Evolutionary conservation across 257 asterid species (phyloP).

Genomic region (Misopates orontium): DNA sequence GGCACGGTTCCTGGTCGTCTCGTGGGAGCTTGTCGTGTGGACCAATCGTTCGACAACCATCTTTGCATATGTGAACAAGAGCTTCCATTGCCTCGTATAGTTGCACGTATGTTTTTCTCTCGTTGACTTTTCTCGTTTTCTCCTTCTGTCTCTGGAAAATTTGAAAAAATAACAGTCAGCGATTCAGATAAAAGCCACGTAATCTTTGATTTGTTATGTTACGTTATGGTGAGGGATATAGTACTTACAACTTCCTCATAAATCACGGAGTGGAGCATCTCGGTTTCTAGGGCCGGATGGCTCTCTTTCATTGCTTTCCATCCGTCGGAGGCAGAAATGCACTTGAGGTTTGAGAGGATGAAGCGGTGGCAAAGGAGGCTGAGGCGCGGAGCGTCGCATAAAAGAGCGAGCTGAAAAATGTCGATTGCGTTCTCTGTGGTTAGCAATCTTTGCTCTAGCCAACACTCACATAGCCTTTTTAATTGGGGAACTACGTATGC

Average conservation of each 20-base stretch:
- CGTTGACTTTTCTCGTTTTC: slow-evolving; percentile 48
- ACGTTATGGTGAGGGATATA: neutral
- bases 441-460: slow-evolving; percentile 58
- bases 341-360: slow-evolving; percentile 56
- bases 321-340: slow-evolving; percentile 65
- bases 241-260: slow-evolving; percentile 58
- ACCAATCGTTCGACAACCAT: slow-evolving; percentile 85
- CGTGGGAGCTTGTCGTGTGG: slow-evolving; percentile 57
- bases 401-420: slow-evolving; percentile 75
- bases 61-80: slow-evolving; percentile 78
- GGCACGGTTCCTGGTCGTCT: slow-evolving; percentile 58
- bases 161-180: neutral
- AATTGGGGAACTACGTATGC: slow-evolving; percentile 61
- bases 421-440: slow-evolving; percentile 64
- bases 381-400: slow-evolving; percentile 81
- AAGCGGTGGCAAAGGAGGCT: slow-evolving; percentile 72
- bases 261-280: slow-evolving; percentile 44
- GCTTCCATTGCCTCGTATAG: slow-evolving; percentile 93
- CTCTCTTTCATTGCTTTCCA: slow-evolving; percentile 86
- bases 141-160: slow-evolving; percentile 50
- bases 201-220: no score
- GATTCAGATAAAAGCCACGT: neutral
- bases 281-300: slow-evolving; percentile 75
- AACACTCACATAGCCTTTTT: slow-evolving; percentile 56
- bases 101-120: slow-evolving; percentile 57